Evolutionary conservation across 1,284 basidiomycete genomes (phyloP).

Genomic region (Stygiomarasmius scandens): DNA sequence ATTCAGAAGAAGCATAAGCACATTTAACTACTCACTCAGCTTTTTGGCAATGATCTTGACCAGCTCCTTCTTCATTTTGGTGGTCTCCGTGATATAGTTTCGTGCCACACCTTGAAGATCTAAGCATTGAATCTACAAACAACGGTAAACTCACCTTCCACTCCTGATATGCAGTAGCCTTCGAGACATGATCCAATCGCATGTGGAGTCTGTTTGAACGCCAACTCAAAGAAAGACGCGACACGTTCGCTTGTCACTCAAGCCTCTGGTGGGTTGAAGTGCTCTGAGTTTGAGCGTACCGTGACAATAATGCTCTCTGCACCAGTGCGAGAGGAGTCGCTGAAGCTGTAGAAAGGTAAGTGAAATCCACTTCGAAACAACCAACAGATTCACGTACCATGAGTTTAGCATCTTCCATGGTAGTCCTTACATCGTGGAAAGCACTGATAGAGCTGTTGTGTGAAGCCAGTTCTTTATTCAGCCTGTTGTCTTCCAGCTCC

Average conservation of each 20-base stretch:
- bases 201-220: slow-evolving; percentile 2
- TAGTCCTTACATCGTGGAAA: slow-evolving; percentile 13
- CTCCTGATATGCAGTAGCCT: no score
- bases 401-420: slow-evolving; percentile 5
- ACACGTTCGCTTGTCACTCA: slow-evolving; percentile 12
- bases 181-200: slow-evolving; percentile 11
- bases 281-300: slow-evolving; percentile 6
- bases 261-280: slow-evolving; percentile 8
- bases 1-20: no score
- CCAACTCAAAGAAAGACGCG: slow-evolving; percentile 10
- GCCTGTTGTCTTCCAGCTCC: slow-evolving; percentile 5
- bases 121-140: no score
- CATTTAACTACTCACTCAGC: no score
- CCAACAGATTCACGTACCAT: background rate
- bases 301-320: slow-evolving; percentile 9
- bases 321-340: slow-evolving; percentile 11
- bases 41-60: no score
- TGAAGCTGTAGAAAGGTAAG: slow-evolving; percentile 6
- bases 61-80: no score
- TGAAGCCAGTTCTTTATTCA: slow-evolving; percentile 2
- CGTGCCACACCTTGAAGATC: no score
- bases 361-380: background rate
- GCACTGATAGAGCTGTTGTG: slow-evolving; percentile 11
- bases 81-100: no score
- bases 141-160: no score